A percentile compares a stretch with the other conserved stretches of the same genome.
Evolutionary conservation across 1,284 basidiomycete genomes (phyloP).

Genomic region (Pisolithus thermaeus): DNA sequence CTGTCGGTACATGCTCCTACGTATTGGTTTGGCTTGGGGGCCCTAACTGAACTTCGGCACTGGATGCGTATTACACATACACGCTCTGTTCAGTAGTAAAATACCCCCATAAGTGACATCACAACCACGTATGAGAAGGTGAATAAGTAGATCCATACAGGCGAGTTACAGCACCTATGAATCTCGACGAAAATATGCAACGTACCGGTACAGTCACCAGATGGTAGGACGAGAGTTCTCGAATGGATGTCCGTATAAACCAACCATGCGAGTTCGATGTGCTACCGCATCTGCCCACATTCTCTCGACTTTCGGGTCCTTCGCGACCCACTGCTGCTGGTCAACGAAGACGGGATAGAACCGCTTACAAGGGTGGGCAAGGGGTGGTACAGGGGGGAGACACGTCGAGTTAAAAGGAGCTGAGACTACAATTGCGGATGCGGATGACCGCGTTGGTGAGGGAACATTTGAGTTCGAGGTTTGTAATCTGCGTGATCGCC

Average conservation of each 20-base stretch:
- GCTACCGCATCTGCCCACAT: slow-evolving; percentile 20
- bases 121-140: too few species aligned
- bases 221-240: not conserved
- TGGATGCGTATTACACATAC: too few species aligned
- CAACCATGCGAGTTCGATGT: slow-evolving; percentile 13
- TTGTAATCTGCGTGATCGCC: slow-evolving; percentile 5
- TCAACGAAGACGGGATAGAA: slow-evolving; percentile 28
- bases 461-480: not conserved
- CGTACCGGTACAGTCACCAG: too few species aligned
- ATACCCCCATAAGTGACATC: too few species aligned
- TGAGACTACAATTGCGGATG: slow-evolving; percentile 2
- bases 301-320: slow-evolving; percentile 24
- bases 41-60: too few species aligned
- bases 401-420: slow-evolving; percentile 6
- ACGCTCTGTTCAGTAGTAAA: too few species aligned
- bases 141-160: too few species aligned
- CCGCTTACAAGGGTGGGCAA: slow-evolving; percentile 10
- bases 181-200: too few species aligned
- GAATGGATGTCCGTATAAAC: slow-evolving; percentile 12
- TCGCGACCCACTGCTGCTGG: slow-evolving; percentile 25
- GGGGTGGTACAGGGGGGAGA: slow-evolving; percentile 2
- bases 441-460: slow-evolving; percentile 3
- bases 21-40: too few species aligned
- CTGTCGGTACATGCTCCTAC: too few species aligned
- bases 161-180: too few species aligned